Base-by-base conservation (phyloP, 495 filamentous ascomycete species). In the Penicillium diatomitis region DNA sequence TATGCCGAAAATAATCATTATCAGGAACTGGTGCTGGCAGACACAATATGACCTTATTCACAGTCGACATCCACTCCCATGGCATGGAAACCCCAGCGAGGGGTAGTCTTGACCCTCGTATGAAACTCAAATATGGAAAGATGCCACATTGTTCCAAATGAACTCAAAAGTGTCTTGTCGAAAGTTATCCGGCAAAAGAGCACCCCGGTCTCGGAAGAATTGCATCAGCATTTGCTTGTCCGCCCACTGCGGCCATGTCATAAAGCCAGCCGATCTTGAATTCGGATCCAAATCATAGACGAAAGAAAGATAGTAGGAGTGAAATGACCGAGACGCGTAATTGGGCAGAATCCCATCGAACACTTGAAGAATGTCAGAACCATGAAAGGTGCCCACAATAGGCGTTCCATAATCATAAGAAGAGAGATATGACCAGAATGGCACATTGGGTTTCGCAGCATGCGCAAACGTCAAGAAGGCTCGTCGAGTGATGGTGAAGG, bases 311-410 rank as follows among this genome's bases (percentile, higher is more conserved):
- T 84, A 87, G 53, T 84, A 86, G 32, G 68, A 69, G 47, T 81
- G 76, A 49, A 83, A 76, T 30, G 76, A 66, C 32, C 52, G 58
- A 42, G 76, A 76, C n/a, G 80, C 82, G 44, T 82, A 78, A 65
- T 85, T 78, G 8, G 80, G 75, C 30, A 76, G 55, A 32, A 82
- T 62, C 1, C 78, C 80, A 51, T 78, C 80, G 49, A 85, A 85
- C 0, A 87, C 76, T 58, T 82, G 83, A 8, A 82, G 47, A 5
- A 88, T 52, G 51, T 89, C 86, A 9, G 70, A 75, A 20, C 70
- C 82, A 63, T 89, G 86, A 67, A 85, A 86, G 0, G 85, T 88
- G 8, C 86, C 86, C 0, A 88, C 56, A 40, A 88, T 69, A 0
- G 85, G 82, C 0, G 80, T 83, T 11, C 82, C 83, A 50, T 78